These are phyloP conservation scores for Yarrowia osloensis DNA, from an alignment of 805 yeast genomes.

Conservation along the genomic window DNA sequence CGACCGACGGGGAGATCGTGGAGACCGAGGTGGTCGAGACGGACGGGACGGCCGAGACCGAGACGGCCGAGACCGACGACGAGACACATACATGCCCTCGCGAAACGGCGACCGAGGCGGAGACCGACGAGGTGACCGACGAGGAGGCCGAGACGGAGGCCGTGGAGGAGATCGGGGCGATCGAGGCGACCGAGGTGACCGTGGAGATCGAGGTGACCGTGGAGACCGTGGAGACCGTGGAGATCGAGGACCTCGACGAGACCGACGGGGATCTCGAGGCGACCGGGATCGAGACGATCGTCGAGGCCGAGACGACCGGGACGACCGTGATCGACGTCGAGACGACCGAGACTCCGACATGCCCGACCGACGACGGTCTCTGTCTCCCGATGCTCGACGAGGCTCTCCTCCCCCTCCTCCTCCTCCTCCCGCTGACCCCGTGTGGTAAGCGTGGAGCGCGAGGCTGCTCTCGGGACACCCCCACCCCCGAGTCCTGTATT, in stretches of 20 bases:
- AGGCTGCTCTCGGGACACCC: no score
- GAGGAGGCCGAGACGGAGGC: conserved; percentile 9
- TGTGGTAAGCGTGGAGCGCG: no score
- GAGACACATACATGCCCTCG: conserved; percentile 53
- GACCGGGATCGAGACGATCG: conserved; percentile 49
- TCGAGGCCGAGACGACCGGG: conserved; percentile 40
- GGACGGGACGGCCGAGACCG: conserved; percentile 45
- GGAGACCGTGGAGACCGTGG: conserved; percentile 1
- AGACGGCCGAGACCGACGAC: conserved; percentile 49
- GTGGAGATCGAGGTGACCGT: conserved; percentile 39
- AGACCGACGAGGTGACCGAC: conserved; percentile 16
- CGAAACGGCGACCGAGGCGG: conserved; percentile 45
- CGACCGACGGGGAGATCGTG: conserved; percentile 45
- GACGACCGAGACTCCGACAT: conserved; percentile 7
- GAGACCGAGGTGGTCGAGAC: conserved; percentile 41
- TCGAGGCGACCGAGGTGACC: conserved; percentile 31
- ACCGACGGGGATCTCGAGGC: conserved; percentile 33
- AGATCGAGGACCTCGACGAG: conserved; percentile 10
- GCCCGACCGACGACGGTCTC: conserved; percentile 34
- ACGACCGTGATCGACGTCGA: conserved; percentile 33
- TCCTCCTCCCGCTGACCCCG: conserved; percentile 25
- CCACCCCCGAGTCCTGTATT: not conserved
- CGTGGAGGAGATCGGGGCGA: conserved; percentile 37
- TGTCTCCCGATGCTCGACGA: conserved; percentile 32
- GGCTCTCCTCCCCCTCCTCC: conserved; percentile 23